A percentile compares a stretch with the other conserved stretches of the same genome.
Conservation (phyloP, 2,329 filamentous ascomycete genomes). For the Cryphonectria parasitica region DNA sequence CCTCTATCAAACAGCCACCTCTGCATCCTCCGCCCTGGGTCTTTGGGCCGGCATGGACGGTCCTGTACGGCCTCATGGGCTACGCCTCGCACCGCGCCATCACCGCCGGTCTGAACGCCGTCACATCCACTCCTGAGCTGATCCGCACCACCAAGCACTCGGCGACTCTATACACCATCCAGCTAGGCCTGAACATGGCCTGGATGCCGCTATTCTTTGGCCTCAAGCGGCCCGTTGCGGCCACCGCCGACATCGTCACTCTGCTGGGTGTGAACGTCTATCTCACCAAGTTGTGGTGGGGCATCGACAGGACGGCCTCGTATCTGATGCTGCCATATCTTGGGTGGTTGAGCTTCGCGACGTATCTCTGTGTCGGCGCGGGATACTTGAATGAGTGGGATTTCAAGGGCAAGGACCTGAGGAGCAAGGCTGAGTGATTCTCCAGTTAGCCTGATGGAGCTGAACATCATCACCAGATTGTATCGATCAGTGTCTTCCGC, state of each 20-base stretch:
- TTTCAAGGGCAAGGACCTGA: conserved; percentile 45
- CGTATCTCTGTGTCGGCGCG: conserved; percentile 75
- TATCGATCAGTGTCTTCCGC: background rate
- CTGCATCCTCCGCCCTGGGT: conserved; percentile 62
- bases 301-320: conserved; percentile 72
- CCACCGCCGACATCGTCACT: conserved; percentile 74
- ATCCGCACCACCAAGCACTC: conserved; percentile 65
- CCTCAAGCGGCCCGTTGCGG: conserved; percentile 72
- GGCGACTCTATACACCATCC: conserved; percentile 81
- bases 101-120: conserved; percentile 62
- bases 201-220: conserved; percentile 96
- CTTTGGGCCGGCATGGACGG: conserved; percentile 69
- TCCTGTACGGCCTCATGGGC: conserved; percentile 79
- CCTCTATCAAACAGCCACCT: conserved; percentile 73
- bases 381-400: conserved; percentile 73
- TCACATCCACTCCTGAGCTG: conserved; percentile 53
- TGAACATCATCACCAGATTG: background rate
- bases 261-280: conserved; percentile 75
- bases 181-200: conserved; percentile 80
- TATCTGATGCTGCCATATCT: conserved; percentile 82
- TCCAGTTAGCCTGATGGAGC: background rate
- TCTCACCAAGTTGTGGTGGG: conserved; percentile 75
- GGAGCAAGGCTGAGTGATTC: conserved; percentile 32
- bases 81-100: conserved; percentile 84
- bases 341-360: conserved; percentile 84